A percentile compares a stretch with the other conserved stretches of the same genome.
These are phyloP conservation scores for Hibiscus tridactylites DNA, from an alignment of 345 rosid species.

Conservation along the genomic window DNA sequence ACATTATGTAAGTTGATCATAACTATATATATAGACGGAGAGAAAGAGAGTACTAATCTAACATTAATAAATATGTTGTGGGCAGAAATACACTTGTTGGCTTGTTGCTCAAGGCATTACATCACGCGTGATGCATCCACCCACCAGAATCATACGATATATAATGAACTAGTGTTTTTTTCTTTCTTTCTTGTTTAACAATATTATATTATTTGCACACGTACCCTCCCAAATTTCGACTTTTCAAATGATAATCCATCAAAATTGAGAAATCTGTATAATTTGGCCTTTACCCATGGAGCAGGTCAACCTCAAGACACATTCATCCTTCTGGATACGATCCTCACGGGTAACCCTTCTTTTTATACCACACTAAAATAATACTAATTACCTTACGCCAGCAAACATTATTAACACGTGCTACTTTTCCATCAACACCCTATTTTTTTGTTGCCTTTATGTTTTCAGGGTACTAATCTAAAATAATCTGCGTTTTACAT, in stretches of 20 bases:
- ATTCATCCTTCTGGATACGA: too few species aligned
- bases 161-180: background rate
- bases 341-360: too few species aligned
- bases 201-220: background rate
- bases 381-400: background rate
- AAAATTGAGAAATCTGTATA: too few species aligned
- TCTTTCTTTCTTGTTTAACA: background rate
- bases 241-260: background rate
- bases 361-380: too few species aligned
- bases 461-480: too few species aligned
- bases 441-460: background rate
- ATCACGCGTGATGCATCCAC: slow-evolving; percentile 3
- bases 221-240: background rate
- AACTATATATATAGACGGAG: too few species aligned
- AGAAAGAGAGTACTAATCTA: too few species aligned
- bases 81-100: background rate
- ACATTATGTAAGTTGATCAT: too few species aligned
- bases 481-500: too few species aligned
- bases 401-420: background rate
- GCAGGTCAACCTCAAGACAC: too few species aligned
- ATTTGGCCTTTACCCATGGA: too few species aligned
- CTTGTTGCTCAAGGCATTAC: background rate
- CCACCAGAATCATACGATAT: background rate
- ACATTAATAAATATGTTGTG: too few species aligned
- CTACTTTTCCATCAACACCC: background rate